Evolutionary conservation across 257 asterid genomes (phyloP), one percentile per base, ranked within the genome.

Genomic region (Forsythia viridissima): DNA sequence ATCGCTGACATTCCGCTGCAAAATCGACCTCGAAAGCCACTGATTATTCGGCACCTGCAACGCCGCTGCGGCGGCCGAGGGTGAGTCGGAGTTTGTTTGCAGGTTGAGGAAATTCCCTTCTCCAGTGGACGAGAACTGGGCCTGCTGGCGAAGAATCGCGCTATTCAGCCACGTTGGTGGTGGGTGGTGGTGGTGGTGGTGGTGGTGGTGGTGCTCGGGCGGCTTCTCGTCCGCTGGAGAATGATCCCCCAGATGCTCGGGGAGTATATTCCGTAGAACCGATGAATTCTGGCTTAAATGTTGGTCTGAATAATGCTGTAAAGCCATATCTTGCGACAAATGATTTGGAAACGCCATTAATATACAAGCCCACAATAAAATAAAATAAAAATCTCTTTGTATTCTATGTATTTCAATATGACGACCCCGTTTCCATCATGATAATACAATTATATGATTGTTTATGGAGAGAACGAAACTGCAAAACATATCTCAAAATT

Each of bases 141-240:
- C 70, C 72, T 84, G 90, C 34, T 80, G 92, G 72, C 92, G 90
- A 39, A 83, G 88, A 59, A 88, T 81, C 6, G 87, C 86, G 13
- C 85, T 84, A 90, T 86, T 90, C 77, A 91, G 97, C 93, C 92
- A 92, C 34, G 87, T 84, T 4, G 89, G 90, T 8, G 83, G 86
- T 3, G 84, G 83, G 86, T 3, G 84, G 0, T 24, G 24, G 24
- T 24, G 24, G 24, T 24, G 79, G 70, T 67, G 76, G 39, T 66
- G 86, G 77, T 76, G 71, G 15, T 67, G 76, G 46, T 65, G 87
- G 77, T 76, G 71, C 70, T 72, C 84, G 59, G 81, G 52, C 46
- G 82, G 84, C 37, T 77, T 88, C 61, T 36, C 77, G 34, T 75
- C 15, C 61, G 71, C 66, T 57, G 78, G 82, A 16, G 42, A 82